A percentile compares a stretch with the other conserved stretches of the same genome.
Evolutionary conservation across 345 rosid species (phyloP).

Genomic region (Lumnitzera littorea): DNA sequence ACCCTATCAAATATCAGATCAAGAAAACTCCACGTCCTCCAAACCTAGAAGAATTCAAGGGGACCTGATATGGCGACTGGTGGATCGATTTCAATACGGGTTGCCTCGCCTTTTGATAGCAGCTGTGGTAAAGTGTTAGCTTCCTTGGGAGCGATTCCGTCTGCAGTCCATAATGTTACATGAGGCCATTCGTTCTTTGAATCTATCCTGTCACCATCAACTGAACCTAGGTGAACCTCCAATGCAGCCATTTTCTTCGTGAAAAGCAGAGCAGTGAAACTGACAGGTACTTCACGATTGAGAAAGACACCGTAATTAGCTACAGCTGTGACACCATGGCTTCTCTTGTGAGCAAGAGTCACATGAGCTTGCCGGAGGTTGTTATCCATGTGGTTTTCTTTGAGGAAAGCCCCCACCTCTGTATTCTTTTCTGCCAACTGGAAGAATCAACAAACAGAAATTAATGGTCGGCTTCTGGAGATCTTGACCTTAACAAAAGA

Average conservation of each 20-base stretch:
- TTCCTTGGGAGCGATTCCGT: conserved; percentile 62
- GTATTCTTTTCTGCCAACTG: conserved; percentile 55
- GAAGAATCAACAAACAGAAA: background rate
- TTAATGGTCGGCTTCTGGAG: background rate
- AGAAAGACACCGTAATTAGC: conserved; percentile 55
- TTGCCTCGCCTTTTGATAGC: conserved; percentile 63
- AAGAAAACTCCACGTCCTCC: too few species aligned
- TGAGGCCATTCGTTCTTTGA: conserved; percentile 88
- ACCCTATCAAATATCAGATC: too few species aligned
- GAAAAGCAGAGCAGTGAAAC: conserved; percentile 61
- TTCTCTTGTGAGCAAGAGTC: conserved; percentile 90
- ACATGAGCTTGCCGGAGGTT: conserved; percentile 56
- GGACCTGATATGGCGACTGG: conserved; percentile 56
- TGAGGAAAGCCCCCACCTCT: conserved; percentile 36
- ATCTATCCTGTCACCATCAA: conserved; percentile 51
- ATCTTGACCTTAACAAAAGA: too few species aligned
- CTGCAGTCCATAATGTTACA: conserved; percentile 77
- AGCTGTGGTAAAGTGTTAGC: conserved; percentile 65
- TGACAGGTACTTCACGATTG: conserved; percentile 52
- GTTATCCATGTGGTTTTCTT: conserved; percentile 41
- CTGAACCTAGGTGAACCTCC: conserved; percentile 56
- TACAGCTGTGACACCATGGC: conserved; percentile 78
- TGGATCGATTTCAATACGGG: conserved; percentile 55
- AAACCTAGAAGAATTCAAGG: conserved; percentile 52
- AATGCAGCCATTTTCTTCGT: conserved; percentile 72